Base-by-base conservation (phyloP, 208 protist genomes). In the Herpetomonas muscarum region DNA sequence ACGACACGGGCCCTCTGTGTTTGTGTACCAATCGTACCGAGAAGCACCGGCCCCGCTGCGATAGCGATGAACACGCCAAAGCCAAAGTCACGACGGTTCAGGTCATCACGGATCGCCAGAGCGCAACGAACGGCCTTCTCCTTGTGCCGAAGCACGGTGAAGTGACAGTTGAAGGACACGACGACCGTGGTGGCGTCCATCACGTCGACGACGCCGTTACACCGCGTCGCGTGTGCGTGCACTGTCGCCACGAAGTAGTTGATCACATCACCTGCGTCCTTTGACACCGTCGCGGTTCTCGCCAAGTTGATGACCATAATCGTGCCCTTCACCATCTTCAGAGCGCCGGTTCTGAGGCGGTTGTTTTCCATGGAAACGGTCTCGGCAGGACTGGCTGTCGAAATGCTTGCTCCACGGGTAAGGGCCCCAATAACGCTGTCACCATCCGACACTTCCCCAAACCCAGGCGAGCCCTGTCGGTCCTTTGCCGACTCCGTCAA, bases 141-240 rank as follows among this genome's bases (percentile, higher is more conserved):
- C 46, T 81, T 64, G 67, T 86, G 79, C 34, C 79, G 71, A 31
- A 67, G 60, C 2, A 79, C 66, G 19, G 74, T 61, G 51, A 70
- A 76, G 45, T 86, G 79, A 17, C 69, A 79, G 54, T 86, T 86
- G 52, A 81, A 86, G 46, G 67, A 76, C 13, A 79, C 52, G 19
- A 74, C 50, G 0, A 86, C 54, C 21, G 57, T 72, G 25, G 71
- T 66, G 26, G 65, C 67, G 46, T 74, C 74, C 28, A 86, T 72
- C 17, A 67, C 65, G 45, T 86, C 79, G 6, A 74, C 71, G 10
- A 86, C 74, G 37, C 79, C 79, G 53, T 73, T 78, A 5, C 55
- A 50, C 39, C 21, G 29, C 24, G 36, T 37, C 21, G 59, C 74
- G 47, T 76, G 53, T 26, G 67, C 56, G 39, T 82, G 61, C 30